Evolutionary conservation across 371 early-diverging fungal species (phyloP).

Genomic region (Mortierella sp.): DNA sequence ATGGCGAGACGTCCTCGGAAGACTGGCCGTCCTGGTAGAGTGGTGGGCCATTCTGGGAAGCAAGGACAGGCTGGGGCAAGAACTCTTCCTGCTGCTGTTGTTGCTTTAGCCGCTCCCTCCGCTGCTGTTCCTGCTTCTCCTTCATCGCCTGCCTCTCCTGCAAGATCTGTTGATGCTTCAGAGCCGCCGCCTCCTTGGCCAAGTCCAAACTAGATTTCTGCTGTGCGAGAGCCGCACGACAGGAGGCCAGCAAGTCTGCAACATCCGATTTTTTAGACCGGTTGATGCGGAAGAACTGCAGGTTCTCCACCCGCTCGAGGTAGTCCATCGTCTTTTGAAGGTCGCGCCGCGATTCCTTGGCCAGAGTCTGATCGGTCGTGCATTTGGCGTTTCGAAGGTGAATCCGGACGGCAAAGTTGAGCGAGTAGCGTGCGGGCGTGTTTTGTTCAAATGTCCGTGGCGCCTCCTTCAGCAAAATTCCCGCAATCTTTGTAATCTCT

Average conservation of each 20-base stretch:
- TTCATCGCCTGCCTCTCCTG: conserved; percentile 17
- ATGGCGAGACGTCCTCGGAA: conserved; percentile 9
- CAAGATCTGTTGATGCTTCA: conserved; percentile 35
- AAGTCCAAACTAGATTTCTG: conserved; percentile 47
- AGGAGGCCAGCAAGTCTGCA: conserved; percentile 42
- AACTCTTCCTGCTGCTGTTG: conserved; percentile 14
- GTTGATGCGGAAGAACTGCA: conserved; percentile 55
- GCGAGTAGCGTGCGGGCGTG: conserved; percentile 39
- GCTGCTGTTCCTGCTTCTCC: conserved; percentile 19
- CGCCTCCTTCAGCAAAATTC: conserved; percentile 45
- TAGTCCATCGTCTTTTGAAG: conserved; percentile 55
- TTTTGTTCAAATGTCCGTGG: conserved; percentile 44
- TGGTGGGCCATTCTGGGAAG: conserved; percentile 14
- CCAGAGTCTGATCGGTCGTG: conserved; percentile 22
- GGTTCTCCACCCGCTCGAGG: conserved; percentile 43
- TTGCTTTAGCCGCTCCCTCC: conserved; percentile 8
- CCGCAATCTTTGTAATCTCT: conserved; percentile 52
- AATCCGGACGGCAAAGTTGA: conserved; percentile 55
- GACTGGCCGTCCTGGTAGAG: neutral
- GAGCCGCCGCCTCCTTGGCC: conserved; percentile 45
- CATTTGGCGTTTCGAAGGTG: conserved; percentile 55
- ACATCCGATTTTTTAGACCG: conserved; percentile 52
- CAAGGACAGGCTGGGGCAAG: conserved; percentile 26
- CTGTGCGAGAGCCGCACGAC: conserved; percentile 47
- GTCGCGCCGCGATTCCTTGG: conserved; percentile 46